Percentiles rank a stretch among this genome's conserved stretches.
phyloP scores from a whole-genome alignment of 2,329 filamentous ascomycete species.

The Immersiporthe knoxdaviesiana region DNA sequence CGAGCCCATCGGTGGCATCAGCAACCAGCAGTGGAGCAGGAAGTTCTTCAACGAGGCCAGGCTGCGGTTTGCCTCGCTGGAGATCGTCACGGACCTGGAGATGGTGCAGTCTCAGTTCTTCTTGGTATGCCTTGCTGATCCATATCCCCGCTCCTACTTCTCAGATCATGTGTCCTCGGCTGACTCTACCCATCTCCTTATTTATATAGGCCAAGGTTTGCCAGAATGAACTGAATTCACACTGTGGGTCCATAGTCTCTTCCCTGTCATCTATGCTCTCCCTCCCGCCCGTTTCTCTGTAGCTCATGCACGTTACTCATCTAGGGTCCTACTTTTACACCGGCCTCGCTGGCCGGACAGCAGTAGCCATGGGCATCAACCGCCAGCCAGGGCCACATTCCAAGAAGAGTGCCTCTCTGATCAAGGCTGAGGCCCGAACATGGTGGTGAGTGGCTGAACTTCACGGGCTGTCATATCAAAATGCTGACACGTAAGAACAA shows the following conservation, averaged over 20 bases:
- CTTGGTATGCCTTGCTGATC: slow-evolving; percentile 39
- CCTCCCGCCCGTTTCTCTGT: too few relatives aligned
- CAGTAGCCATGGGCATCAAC: slow-evolving; percentile 52
- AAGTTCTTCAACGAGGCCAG: slow-evolving; percentile 49
- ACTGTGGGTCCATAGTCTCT: slow-evolving; percentile 40
- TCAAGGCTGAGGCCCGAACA: slow-evolving; percentile 45
- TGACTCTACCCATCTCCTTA: background rate
- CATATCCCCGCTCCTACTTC: too few relatives aligned
- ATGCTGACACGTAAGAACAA: background rate
- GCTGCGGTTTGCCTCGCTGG: slow-evolving; percentile 42
- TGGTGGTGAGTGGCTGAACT: slow-evolving; percentile 45
- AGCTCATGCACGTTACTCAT: background rate
- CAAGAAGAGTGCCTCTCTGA: slow-evolving; percentile 40
- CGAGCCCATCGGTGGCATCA: slow-evolving; percentile 46
- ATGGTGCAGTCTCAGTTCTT: slow-evolving; percentile 53
- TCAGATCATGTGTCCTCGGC: too few relatives aligned
- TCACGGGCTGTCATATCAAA: background rate
- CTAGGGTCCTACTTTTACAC: slow-evolving; percentile 51
- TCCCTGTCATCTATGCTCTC: too few relatives aligned
- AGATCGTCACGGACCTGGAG: slow-evolving; percentile 50
- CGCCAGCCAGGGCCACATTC: slow-evolving; percentile 40
- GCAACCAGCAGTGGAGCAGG: slow-evolving; percentile 50
- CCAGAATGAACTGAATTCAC: slow-evolving; percentile 53
- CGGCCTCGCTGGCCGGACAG: slow-evolving; percentile 50
- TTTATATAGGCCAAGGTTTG: slow-evolving; percentile 48